phyloP scores from a whole-genome alignment of 768 basidiomycete species.

The Hygrocybe coccinea region DNA sequence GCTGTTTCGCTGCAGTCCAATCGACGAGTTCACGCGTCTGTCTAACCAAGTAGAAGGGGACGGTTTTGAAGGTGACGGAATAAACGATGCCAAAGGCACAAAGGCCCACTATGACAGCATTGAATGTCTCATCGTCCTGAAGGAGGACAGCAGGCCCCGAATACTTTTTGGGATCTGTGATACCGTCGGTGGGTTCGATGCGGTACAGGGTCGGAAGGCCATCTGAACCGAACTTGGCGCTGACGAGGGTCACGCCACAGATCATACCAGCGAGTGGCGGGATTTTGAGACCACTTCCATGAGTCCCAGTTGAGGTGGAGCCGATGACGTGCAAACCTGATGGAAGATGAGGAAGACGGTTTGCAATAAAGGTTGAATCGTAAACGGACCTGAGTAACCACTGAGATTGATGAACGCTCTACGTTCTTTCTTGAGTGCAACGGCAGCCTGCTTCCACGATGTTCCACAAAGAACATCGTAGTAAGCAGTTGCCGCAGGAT shows the following conservation, averaged over 20 bases:
- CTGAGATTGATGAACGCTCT: constrained; percentile 3
- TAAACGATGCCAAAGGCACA: constrained; percentile 2
- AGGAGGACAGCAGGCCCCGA: neutral
- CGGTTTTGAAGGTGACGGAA: neutral
- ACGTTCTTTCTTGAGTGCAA: neutral
- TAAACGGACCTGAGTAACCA: neutral
- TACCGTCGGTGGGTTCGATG: constrained; percentile 1
- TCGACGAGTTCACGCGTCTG: neutral
- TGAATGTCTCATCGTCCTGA: constrained; percentile 1
- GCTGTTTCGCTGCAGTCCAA: neutral
- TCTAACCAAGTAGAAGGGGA: neutral
- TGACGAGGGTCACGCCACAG: neutral
- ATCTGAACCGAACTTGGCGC: neutral
- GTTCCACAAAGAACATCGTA: constrained; percentile 4
- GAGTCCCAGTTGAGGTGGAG: neutral
- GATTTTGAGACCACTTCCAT: constrained; percentile 2
- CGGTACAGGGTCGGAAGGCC: neutral
- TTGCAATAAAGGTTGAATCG: neutral
- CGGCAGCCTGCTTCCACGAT: neutral
- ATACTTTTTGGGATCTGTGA: constrained; percentile 1
- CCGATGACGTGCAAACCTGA: neutral
- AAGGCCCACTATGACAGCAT: neutral
- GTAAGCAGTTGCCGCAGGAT: neutral
- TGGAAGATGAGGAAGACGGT: neutral
- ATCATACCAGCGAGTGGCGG: constrained; percentile 1